Evolutionary conservation across 176 grass and related monocot genomes (phyloP).

Genomic region (Oryza glaberrima): DNA sequence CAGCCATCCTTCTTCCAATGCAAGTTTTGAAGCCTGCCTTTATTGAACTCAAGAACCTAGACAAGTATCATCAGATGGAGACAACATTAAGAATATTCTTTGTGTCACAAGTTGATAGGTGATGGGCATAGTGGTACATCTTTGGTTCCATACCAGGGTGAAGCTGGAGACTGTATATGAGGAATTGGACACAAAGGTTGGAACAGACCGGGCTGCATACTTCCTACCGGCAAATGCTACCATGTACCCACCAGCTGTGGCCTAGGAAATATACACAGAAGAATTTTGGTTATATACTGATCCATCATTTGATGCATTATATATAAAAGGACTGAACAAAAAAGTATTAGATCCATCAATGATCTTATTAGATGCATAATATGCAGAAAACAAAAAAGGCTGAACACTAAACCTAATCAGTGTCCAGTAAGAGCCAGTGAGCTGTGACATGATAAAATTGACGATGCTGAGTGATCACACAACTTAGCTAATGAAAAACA

Average conservation of each 20-base stretch:
- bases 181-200: conserved; percentile 66
- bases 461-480: background rate
- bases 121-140: conserved; percentile 16
- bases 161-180: conserved; percentile 82
- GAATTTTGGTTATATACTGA: conserved; percentile 23
- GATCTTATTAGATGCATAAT: background rate
- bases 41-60: conserved; percentile 95
- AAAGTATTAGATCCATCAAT: too few relatives aligned
- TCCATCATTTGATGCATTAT: conserved; percentile 29
- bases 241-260: conserved; percentile 81
- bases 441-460: background rate
- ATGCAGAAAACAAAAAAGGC: background rate
- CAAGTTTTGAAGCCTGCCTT: conserved; percentile 89
- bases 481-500: background rate
- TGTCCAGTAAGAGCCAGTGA: background rate
- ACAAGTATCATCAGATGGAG: background rate
- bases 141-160: conserved; percentile 76
- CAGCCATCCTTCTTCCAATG: conserved; percentile 93
- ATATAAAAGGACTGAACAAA: background rate
- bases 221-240: conserved; percentile 98
- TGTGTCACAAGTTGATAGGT: background rate
- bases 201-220: conserved; percentile 79
- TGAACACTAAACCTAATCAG: background rate
- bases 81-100: conserved; percentile 30
- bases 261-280: conserved; percentile 51